Percentiles rank a stretch among this genome's conserved stretches.
phyloP scores from a whole-genome alignment of 2,329 filamentous ascomycete species.

The Herpotrichia juniperi region DNA sequence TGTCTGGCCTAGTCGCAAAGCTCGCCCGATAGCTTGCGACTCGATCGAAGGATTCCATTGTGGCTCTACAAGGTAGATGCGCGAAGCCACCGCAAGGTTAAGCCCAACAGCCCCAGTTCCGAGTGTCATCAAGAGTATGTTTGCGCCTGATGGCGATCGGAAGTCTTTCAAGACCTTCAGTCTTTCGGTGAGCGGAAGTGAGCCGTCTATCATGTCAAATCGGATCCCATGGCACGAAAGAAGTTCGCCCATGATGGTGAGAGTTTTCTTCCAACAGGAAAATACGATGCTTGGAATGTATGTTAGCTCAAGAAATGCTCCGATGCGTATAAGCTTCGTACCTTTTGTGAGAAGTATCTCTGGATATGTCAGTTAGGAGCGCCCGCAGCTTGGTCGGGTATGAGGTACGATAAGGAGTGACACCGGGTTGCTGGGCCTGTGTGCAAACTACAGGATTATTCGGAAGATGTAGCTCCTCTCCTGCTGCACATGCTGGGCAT shows the following conservation, averaged over 20 bases:
- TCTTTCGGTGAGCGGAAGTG: slow-evolving; percentile 14
- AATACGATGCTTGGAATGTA: slow-evolving; percentile 4
- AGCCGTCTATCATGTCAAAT: slow-evolving; percentile 24
- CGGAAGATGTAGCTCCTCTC: background rate
- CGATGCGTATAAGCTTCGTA: background rate
- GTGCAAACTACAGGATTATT: too few relatives aligned
- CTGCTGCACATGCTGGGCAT: slow-evolving; percentile 4
- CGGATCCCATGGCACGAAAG: slow-evolving; percentile 24
- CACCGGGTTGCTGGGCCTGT: too few relatives aligned
- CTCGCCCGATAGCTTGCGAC: slow-evolving; percentile 29
- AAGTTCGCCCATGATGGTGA: slow-evolving; percentile 33
- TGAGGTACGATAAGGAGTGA: background rate
- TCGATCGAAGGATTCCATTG: slow-evolving; percentile 37
- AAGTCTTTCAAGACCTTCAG: slow-evolving; percentile 17
- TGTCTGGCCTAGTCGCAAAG: slow-evolving; percentile 28
- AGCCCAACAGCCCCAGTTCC: slow-evolving; percentile 28
- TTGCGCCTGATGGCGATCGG: slow-evolving; percentile 14
- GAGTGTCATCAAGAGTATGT: slow-evolving; percentile 28
- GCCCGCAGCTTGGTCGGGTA: slow-evolving; percentile 10
- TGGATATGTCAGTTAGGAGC: slow-evolving; percentile 1
- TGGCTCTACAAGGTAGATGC: slow-evolving; percentile 30
- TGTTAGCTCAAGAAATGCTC: background rate
- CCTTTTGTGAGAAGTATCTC: slow-evolving; percentile 1
- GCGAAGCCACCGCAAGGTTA: slow-evolving; percentile 23
- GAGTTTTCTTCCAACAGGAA: slow-evolving; percentile 40